Percentiles rank a stretch among this genome's conserved stretches.
Conservation (phyloP, 768 basidiomycete species). For the Pleurotus salmoneostramineus region DNA sequence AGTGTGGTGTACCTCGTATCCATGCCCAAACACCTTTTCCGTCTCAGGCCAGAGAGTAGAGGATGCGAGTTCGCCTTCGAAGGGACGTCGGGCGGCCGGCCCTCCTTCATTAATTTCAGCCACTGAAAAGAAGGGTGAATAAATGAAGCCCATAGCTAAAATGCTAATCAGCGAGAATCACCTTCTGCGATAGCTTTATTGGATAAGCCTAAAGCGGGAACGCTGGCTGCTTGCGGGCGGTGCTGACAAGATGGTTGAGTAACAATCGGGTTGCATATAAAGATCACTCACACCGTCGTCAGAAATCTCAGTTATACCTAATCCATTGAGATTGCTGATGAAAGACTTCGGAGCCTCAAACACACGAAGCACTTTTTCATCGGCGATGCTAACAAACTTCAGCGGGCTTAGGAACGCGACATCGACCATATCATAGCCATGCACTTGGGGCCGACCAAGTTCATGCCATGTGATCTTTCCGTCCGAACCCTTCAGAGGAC, state of each 20-base stretch:
- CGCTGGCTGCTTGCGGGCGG: conserved; percentile 77
- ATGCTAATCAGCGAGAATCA: conserved; percentile 21
- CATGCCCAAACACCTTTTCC: conserved; percentile 97
- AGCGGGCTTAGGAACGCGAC: conserved; percentile 72
- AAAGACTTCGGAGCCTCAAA: conserved; percentile 90
- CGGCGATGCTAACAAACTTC: conserved; percentile 86
- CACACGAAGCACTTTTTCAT: conserved; percentile 92
- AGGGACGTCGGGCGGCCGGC: conserved; percentile 41
- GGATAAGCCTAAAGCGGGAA: conserved; percentile 91
- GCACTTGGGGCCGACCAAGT: conserved; percentile 88
- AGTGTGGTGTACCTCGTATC: conserved; percentile 74
- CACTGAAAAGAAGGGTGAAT: background rate
- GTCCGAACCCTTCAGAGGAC: conserved; percentile 21
- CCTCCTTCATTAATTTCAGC: background rate
- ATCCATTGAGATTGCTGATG: conserved; percentile 53
- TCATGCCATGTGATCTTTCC: conserved; percentile 64
- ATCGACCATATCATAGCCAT: conserved; percentile 91
- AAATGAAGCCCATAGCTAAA: too few relatives aligned
- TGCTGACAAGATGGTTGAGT: conserved; percentile 19
- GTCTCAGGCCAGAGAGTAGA: conserved; percentile 94
- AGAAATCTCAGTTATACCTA: conserved; percentile 43
- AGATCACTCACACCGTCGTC: conserved; percentile 44
- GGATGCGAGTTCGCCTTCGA: conserved; percentile 86
- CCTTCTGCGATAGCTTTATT: conserved; percentile 86
- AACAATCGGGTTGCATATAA: background rate